Evolutionary conservation across 2,329 filamentous ascomycete species (phyloP).

Genomic region (Fusarium sp.): DNA sequence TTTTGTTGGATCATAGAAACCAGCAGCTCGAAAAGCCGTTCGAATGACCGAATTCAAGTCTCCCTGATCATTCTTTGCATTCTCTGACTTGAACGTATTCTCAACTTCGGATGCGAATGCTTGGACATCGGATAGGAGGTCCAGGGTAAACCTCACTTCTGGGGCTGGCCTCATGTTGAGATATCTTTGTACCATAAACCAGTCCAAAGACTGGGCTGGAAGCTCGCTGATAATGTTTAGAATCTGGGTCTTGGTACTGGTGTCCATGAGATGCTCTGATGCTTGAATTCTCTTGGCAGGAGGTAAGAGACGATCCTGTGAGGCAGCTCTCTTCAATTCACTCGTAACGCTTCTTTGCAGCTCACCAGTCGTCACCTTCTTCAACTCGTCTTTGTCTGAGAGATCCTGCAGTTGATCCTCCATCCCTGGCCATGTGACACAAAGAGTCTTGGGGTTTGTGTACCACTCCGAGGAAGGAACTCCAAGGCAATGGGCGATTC

Average conservation of each 20-base stretch:
- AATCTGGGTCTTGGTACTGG: not conserved
- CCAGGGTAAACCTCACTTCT: not conserved
- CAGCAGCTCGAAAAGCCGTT: not conserved
- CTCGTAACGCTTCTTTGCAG: accelerated
- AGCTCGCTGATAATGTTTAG: not conserved
- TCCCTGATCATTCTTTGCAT: not conserved
- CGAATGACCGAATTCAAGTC: not conserved
- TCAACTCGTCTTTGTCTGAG: not conserved
- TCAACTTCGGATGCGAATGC: not conserved
- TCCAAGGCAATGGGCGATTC: not conserved
- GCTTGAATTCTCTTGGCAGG: not conserved
- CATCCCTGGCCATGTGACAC: not conserved
- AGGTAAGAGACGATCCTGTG: not conserved
- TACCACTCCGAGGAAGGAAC: not conserved
- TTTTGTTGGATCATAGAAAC: not conserved
- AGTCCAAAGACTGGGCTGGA: not conserved
- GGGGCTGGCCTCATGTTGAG: not conserved
- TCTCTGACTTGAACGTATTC: not conserved
- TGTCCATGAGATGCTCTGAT: not conserved
- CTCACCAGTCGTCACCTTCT: not conserved
- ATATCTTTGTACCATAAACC: not conserved
- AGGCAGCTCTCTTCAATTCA: not conserved
- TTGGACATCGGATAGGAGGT: not conserved
- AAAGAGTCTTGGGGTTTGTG: not conserved
- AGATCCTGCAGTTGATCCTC: not conserved